Conservation (phyloP, 495 filamentous ascomycete species). For the Hypoxylon fragiforme region DNA sequence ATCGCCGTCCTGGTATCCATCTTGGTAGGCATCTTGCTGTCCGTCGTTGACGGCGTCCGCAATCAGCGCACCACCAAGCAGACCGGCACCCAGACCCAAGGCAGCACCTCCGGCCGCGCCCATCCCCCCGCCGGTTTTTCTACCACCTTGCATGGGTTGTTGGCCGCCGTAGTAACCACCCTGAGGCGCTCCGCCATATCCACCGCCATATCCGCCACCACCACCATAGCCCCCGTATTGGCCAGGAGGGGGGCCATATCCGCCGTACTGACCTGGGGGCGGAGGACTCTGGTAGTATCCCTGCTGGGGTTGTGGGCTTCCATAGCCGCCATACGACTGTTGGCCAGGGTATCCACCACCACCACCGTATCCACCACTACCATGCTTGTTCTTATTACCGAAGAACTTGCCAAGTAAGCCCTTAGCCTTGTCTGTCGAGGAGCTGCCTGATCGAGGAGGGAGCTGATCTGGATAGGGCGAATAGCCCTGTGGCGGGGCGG, state of each 20-base stretch:
- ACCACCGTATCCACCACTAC: conserved; percentile 26
- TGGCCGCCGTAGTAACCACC: conserved; percentile 33
- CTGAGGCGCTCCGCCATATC: conserved; percentile 44
- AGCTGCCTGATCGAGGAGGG: conserved; percentile 39
- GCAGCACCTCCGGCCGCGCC: conserved; percentile 72
- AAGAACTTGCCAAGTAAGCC: conserved; percentile 61
- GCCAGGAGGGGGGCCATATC: conserved; percentile 33
- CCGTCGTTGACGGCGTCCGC: conserved; percentile 65
- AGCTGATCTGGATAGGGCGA: conserved; percentile 43
- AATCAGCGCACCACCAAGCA: conserved; percentile 71
- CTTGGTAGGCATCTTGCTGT: conserved; percentile 55
- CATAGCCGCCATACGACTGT: conserved; percentile 33
- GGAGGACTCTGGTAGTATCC: conserved; percentile 44
- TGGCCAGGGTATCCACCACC: conserved; percentile 23
- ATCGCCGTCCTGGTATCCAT: conserved; percentile 51
- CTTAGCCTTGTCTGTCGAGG: conserved; percentile 43
- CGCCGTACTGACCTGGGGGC: conserved; percentile 41
- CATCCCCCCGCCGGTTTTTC: conserved; percentile 56
- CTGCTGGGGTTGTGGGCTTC: conserved; percentile 43
- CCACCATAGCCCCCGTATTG: conserved; percentile 38
- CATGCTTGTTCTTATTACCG: conserved; percentile 44
- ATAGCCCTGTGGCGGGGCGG: conserved; percentile 18
- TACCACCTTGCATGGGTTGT: conserved; percentile 13
- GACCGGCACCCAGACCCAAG: conserved; percentile 73
- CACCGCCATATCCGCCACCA: conserved; percentile 46